These are phyloP conservation scores for Pyrenochaeta sp. DNA, from an alignment of 2,329 filamentous ascomycete species.

Conservation along the genomic window DNA sequence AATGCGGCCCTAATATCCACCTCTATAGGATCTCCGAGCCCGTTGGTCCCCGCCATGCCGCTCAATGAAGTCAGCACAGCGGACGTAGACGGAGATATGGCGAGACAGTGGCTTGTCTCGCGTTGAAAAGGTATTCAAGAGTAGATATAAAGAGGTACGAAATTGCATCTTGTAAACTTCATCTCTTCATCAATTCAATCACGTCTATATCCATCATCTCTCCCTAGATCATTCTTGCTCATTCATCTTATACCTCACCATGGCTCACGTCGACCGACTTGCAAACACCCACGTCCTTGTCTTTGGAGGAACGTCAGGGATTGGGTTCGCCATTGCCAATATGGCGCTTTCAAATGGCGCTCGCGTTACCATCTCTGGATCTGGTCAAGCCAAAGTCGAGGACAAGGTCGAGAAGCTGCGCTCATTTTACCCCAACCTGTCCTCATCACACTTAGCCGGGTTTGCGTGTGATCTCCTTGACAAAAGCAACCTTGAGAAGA, in stretches of 20 bases:
- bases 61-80: neutral
- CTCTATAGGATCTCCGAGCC: neutral
- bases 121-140: neutral
- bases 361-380: conserved; percentile 67
- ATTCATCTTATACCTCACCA: conserved; percentile 6
- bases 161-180: too few relatives aligned
- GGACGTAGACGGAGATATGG: neutral
- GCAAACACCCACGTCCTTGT: conserved; percentile 62
- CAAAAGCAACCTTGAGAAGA: conserved; percentile 34
- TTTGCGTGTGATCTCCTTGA: conserved; percentile 40
- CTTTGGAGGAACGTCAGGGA: conserved; percentile 71
- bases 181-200: too few relatives aligned
- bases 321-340: conserved; percentile 69
- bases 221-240: neutral
- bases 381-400: conserved; percentile 61
- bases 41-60: conserved; percentile 2
- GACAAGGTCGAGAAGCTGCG: conserved; percentile 58
- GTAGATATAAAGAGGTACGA: neutral
- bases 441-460: conserved; percentile 29
- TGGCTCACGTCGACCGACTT: conserved; percentile 58
- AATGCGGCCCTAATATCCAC: neutral
- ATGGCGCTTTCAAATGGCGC: conserved; percentile 64
- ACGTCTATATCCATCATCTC: too few relatives aligned
- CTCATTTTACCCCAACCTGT: conserved; percentile 47
- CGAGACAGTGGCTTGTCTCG: neutral